A percentile compares a stretch with the other conserved stretches of the same genome.
phyloP scores from a whole-genome alignment of 192 early-diverging fungal species.

The Pilobolus umbonatus region DNA sequence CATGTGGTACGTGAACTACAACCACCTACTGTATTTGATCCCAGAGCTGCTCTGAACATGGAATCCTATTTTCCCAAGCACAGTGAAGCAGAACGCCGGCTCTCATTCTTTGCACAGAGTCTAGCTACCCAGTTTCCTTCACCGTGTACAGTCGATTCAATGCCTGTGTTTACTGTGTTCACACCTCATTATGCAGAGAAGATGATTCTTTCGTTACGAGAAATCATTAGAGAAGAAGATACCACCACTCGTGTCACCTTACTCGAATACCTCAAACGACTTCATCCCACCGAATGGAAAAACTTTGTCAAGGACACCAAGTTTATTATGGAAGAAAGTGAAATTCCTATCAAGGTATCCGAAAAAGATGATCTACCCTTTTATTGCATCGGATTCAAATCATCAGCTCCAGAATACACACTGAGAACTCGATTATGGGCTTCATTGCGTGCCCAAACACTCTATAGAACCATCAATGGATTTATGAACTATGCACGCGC shows the following conservation, averaged over 20 bases:
- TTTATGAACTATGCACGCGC: constrained; percentile 74
- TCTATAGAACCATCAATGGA: constrained; percentile 67
- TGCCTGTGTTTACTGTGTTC: constrained; percentile 68
- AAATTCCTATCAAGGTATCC: background rate
- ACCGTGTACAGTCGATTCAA: constrained; percentile 57
- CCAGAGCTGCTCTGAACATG: constrained; percentile 38
- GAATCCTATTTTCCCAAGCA: constrained; percentile 44
- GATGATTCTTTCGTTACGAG: constrained; percentile 62
- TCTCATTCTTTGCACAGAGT: constrained; percentile 71
- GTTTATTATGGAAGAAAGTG: constrained; percentile 54
- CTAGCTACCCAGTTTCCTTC: constrained; percentile 58
- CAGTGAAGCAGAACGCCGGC: constrained; percentile 60
- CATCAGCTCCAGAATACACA: constrained; percentile 60
- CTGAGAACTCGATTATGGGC: constrained; percentile 72
- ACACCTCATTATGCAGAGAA: constrained; percentile 72
- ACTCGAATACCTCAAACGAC: constrained; percentile 61
- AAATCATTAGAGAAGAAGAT: constrained; percentile 71
- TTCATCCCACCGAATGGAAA: constrained; percentile 66
- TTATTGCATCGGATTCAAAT: constrained; percentile 64
- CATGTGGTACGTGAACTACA: constrained; percentile 10
- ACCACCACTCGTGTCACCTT: constrained; percentile 61
- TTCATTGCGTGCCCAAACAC: constrained; percentile 64
- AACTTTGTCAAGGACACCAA: constrained; percentile 76
- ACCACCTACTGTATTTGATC: constrained; percentile 17
- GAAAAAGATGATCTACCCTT: constrained; percentile 64